Conservation (phyloP, 148 eudicot genomes). For the Bassia scoparia region DNA sequence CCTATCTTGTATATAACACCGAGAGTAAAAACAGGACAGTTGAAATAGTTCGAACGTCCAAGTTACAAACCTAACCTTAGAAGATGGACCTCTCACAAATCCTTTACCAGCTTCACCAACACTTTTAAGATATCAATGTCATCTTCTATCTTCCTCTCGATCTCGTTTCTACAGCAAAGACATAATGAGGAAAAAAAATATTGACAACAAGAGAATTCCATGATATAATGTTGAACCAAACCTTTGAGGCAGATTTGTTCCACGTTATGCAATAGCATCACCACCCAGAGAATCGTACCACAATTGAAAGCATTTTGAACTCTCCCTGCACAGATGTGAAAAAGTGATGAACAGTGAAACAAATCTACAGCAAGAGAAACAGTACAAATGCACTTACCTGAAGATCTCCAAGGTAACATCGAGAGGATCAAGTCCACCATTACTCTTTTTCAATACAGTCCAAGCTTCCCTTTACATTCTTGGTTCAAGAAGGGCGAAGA, state of each 20-base stretch:
- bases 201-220: too few relatives aligned
- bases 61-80: conserved; percentile 56
- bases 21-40: conserved; percentile 4
- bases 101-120: conserved; percentile 87
- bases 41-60: background rate
- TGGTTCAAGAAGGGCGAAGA: too few relatives aligned
- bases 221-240: conserved; percentile 26
- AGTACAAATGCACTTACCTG: conserved; percentile 42
- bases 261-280: conserved; percentile 85
- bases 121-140: conserved; percentile 45
- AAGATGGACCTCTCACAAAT: conserved; percentile 76
- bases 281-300: conserved; percentile 92
- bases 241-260: conserved; percentile 64
- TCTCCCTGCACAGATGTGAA: conserved; percentile 38
- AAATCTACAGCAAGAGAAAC: conserved; percentile 2
- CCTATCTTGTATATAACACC: background rate
- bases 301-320: conserved; percentile 54
- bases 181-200: background rate
- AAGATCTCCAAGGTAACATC: conserved; percentile 61
- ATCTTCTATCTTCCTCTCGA: conserved; percentile 49
- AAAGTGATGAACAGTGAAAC: background rate
- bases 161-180: conserved; percentile 60
- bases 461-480: too few relatives aligned
- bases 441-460: too few relatives aligned
- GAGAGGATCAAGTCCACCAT: too few relatives aligned